These are phyloP conservation scores for Eutrema japonicum DNA, from an alignment of 345 rosid species.

Conservation along the genomic window DNA sequence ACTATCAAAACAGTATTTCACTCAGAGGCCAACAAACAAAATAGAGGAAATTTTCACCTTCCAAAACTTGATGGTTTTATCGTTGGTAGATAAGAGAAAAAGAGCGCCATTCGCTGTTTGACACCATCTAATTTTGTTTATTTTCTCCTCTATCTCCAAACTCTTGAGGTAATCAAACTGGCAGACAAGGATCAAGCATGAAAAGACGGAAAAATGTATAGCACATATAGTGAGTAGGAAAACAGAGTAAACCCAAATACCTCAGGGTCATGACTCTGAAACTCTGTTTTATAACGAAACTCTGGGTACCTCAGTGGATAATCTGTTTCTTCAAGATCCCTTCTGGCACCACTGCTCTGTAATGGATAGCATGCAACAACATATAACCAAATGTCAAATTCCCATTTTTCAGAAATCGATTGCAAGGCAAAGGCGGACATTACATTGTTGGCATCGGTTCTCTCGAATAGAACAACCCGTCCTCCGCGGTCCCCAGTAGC, in stretches of 20 bases:
- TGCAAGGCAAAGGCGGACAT: conserved; percentile 38
- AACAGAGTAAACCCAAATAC: conserved; percentile 45
- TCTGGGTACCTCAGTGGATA: conserved; percentile 70
- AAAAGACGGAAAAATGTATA: conserved; percentile 3
- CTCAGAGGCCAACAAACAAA: conserved; percentile 10
- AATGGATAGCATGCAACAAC: conserved; percentile 38
- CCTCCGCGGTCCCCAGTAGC: conserved; percentile 99
- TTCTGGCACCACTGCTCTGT: conserved; percentile 67
- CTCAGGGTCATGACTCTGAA: conserved; percentile 98
- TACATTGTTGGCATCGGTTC: conserved; percentile 72
- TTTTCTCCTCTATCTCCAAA: conserved; percentile 98
- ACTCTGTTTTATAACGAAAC: conserved; percentile 88
- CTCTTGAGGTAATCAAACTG: conserved; percentile 98
- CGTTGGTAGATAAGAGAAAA: conserved; percentile 85
- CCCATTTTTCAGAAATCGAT: conserved; percentile 21
- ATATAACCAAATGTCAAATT: conserved; percentile 22
- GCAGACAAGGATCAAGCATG: conserved; percentile 24
- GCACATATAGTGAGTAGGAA: not conserved
- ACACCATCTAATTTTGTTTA: conserved; percentile 95
- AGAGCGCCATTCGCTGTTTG: conserved; percentile 80
- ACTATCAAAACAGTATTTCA: not conserved
- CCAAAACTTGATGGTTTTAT: conserved; percentile 66
- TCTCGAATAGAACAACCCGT: conserved; percentile 92
- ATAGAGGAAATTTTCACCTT: conserved; percentile 58
- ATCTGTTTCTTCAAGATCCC: conserved; percentile 72